A percentile compares a stretch with the other conserved stretches of the same genome.
Evolutionary conservation across 495 filamentous ascomycete genomes (phyloP).

Genomic region (Chlorociboria aeruginascens): DNA sequence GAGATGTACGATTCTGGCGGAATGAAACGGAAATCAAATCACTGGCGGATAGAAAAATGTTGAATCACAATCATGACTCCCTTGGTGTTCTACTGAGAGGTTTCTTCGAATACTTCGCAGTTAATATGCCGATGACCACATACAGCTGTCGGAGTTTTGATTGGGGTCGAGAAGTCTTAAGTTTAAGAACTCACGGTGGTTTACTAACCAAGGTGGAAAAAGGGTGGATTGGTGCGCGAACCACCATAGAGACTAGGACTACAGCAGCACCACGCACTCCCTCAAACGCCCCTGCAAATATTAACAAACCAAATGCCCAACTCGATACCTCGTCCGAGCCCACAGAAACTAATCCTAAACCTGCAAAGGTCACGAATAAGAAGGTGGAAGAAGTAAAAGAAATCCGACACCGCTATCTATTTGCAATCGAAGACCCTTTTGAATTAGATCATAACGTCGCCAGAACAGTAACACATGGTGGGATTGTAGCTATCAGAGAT

Average conservation of each 20-base stretch:
- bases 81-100: constrained; percentile 55
- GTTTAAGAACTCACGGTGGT: constrained; percentile 57
- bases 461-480: constrained; percentile 63
- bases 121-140: constrained; percentile 31
- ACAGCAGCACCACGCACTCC: constrained; percentile 9
- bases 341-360: background rate
- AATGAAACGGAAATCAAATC: constrained; percentile 48
- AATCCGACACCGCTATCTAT: constrained; percentile 64
- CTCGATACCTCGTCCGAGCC: background rate
- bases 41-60: constrained; percentile 33
- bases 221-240: constrained; percentile 65
- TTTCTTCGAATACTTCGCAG: constrained; percentile 75
- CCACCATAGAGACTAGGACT: constrained; percentile 22
- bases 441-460: constrained; percentile 76
- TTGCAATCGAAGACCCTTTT: constrained; percentile 83
- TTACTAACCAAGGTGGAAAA: constrained; percentile 57
- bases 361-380: constrained; percentile 17
- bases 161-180: constrained; percentile 61
- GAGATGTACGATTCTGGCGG: constrained; percentile 54
- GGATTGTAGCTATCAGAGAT: constrained; percentile 63
- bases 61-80: constrained; percentile 48
- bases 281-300: background rate
- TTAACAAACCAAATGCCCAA: background rate
- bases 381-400: constrained; percentile 35
- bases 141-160: constrained; percentile 41